Conservation (phyloP, 345 rosid species). For the Aquilaria malaccensis region DNA sequence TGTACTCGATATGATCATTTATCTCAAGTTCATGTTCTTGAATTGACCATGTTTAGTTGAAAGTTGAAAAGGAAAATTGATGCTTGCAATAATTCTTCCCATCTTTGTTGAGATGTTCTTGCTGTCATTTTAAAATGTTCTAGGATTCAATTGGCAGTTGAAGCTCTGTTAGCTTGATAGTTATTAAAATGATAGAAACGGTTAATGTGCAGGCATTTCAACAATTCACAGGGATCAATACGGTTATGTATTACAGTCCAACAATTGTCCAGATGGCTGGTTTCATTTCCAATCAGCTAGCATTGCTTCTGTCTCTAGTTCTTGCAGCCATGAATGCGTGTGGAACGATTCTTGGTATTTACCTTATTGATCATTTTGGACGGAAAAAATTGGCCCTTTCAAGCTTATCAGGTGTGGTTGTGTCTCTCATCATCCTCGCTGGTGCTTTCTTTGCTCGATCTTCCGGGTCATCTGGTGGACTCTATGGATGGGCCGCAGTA, state of each 20-base stretch:
- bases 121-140: too few relatives aligned
- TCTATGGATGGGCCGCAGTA: constrained; percentile 74
- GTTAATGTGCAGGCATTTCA: constrained; percentile 75
- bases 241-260: constrained; percentile 98
- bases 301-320: constrained; percentile 67
- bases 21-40: too few relatives aligned
- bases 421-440: constrained; percentile 61
- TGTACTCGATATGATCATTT: constrained; percentile 13
- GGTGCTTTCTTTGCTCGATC: constrained; percentile 55
- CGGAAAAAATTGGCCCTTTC: constrained; percentile 70
- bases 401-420: constrained; percentile 70
- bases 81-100: too few relatives aligned
- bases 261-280: constrained; percentile 98
- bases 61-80: background rate
- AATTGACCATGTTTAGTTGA: background rate
- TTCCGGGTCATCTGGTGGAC: constrained; percentile 28
- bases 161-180: background rate
- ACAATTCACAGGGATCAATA: constrained; percentile 92
- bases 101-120: too few relatives aligned
- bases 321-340: constrained; percentile 85
- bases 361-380: constrained; percentile 79
- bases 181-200: background rate
- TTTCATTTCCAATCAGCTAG: constrained; percentile 73
- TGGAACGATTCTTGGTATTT: constrained; percentile 79
- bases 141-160: too few relatives aligned